These are phyloP conservation scores for Mucuna pruriens DNA, from an alignment of 306 rosid species.

Conservation along the genomic window DNA sequence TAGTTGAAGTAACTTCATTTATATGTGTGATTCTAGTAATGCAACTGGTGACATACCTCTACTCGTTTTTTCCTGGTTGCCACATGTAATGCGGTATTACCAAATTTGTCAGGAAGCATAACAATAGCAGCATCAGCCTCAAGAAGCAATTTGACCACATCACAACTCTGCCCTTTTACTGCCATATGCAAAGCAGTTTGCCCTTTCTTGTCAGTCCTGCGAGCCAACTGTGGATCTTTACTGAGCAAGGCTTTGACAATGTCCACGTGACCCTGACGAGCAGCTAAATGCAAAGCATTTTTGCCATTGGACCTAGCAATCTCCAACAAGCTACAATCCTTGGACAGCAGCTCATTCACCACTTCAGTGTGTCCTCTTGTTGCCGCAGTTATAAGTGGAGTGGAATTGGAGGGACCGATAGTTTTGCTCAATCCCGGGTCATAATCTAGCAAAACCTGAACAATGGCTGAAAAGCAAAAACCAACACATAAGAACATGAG, in stretches of 20 bases:
- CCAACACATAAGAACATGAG: conserved; percentile 9
- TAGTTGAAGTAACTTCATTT: conserved; percentile 17
- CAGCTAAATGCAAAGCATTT: conserved; percentile 93
- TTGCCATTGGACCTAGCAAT: conserved; percentile 83
- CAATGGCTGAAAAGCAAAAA: conserved; percentile 68
- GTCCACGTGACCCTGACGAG: conserved; percentile 89
- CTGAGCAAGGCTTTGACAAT: conserved; percentile 73
- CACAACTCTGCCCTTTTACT: conserved; percentile 93
- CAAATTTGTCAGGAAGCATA: conserved; percentile 98
- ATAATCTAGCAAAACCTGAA: conserved; percentile 79
- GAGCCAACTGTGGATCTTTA: conserved; percentile 89
- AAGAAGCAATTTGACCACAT: conserved; percentile 91
- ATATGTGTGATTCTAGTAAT: not conserved
- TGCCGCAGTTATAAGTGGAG: conserved; percentile 94
- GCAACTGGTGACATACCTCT: conserved; percentile 63
- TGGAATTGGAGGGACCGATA: conserved; percentile 78
- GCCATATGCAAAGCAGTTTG: conserved; percentile 99
- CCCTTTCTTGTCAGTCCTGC: conserved; percentile 97
- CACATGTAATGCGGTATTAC: conserved; percentile 91
- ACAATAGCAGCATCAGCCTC: conserved; percentile 95
- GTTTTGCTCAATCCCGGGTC: conserved; percentile 83
- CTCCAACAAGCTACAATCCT: conserved; percentile 80
- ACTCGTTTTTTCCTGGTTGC: conserved; percentile 96
- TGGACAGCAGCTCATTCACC: conserved; percentile 82
- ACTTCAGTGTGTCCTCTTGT: conserved; percentile 83